A percentile compares a stretch with the other conserved stretches of the same genome.
phyloP scores from a whole-genome alignment of 1,139 yeast genomes.

The Blastobotrys arbuscula region DNA sequence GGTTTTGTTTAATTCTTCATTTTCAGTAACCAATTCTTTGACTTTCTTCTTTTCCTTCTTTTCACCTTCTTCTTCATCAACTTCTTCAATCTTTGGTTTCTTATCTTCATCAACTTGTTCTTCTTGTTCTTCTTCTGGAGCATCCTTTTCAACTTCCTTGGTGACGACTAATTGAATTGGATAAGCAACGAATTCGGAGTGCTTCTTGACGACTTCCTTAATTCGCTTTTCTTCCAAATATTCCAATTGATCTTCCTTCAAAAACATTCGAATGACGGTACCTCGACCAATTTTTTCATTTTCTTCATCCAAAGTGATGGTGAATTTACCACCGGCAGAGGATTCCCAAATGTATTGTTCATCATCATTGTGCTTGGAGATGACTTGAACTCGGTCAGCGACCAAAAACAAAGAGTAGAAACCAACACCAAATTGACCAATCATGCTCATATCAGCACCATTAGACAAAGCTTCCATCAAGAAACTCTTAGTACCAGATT shows the following conservation, averaged over 20 bases:
- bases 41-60: conserved; percentile 72
- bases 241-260: conserved; percentile 98
- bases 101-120: conserved; percentile 56
- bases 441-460: conserved; percentile 99
- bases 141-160: conserved; percentile 97
- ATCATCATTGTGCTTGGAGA: conserved; percentile 97
- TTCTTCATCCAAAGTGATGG: conserved; percentile 81
- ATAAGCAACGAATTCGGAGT: conserved; percentile 98
- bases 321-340: conserved; percentile 99
- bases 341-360: conserved; percentile 99
- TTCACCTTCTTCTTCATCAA: conserved; percentile 55
- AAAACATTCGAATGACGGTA: conserved; percentile 89
- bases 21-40: conserved; percentile 80
- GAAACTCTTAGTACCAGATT: conserved; percentile 98
- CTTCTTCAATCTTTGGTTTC: conserved; percentile 70
- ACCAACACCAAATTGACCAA: conserved; percentile 99
- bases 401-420: conserved; percentile 99
- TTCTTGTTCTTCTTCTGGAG: conserved; percentile 59
- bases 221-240: conserved; percentile 99
- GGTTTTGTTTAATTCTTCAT: conserved; percentile 97
- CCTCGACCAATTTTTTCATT: conserved; percentile 92
- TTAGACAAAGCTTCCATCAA: conserved; percentile 96
- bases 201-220: conserved; percentile 99
- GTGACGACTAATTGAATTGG: conserved; percentile 98
- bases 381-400: conserved; percentile 98